These are phyloP conservation scores for Fraxinus greggii DNA, from an alignment of 305 asterid species.

Conservation along the genomic window DNA sequence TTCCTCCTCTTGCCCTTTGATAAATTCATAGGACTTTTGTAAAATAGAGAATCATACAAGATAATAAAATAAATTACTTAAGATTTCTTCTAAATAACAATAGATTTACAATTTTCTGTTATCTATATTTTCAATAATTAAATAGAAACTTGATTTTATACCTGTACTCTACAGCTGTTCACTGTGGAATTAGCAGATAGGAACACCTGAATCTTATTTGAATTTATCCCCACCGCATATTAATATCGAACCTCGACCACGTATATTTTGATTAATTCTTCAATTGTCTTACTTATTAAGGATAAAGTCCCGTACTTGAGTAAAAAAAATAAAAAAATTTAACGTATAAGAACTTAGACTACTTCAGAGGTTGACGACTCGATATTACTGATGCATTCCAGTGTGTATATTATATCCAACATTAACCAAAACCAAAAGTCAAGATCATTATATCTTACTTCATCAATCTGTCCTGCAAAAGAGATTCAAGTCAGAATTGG, in stretches of 20 bases:
- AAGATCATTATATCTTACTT: background rate
- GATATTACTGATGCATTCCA: background rate
- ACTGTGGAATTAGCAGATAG: background rate
- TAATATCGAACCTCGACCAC: background rate
- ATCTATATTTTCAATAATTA: background rate
- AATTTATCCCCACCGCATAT: background rate
- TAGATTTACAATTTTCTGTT: background rate
- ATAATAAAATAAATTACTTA: background rate
- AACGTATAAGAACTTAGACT: background rate
- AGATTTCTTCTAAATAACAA: background rate
- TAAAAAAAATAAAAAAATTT: background rate
- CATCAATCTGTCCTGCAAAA: conserved; percentile 12
- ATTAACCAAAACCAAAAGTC: background rate
- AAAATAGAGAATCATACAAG: background rate
- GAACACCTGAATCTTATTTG: background rate
- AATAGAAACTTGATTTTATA: background rate
- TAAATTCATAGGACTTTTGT: background rate
- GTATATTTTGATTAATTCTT: background rate
- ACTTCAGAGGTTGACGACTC: background rate
- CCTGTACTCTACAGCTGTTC: background rate
- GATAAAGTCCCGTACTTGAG: background rate
- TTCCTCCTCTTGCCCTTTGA: background rate
- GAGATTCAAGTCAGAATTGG: background rate
- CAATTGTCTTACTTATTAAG: background rate
- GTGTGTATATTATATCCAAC: background rate